Evolutionary conservation across 345 rosid genomes (phyloP), one percentile per base, ranked within the genome.

Genomic region (Eucalyptus grandis): DNA sequence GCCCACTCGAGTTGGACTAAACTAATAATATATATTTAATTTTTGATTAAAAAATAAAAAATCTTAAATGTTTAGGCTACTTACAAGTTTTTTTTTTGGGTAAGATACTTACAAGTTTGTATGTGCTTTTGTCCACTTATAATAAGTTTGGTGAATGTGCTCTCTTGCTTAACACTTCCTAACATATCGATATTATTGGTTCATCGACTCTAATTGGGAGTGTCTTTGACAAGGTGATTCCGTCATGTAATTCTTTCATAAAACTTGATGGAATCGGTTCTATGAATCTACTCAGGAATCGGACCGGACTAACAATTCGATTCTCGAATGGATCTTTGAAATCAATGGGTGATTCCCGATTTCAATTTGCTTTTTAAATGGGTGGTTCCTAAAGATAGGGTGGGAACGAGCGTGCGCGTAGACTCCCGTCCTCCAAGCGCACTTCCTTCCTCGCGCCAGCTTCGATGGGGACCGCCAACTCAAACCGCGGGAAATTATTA

Each of bases 291-390:
- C 1, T 24, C 1, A 22, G 5, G 11, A 22, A 56, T 21, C 1
- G 0, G 16, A 49, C 16, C 3, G 51, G 51, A 49, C 1, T 2
- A 6, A 22, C 27, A 4, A 21, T 22, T 0, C 2, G 5, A 22
- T 56, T 56, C 1, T 4, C 1, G 4, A 56, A 22, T 24, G 13
- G 62, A 56, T 22, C 1, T 56, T 22, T 56, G 30, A 24, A 56
- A 56, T 56, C 0, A 56, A 24, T 1, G 3, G 3, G 0, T 1
- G 12, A 10, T 1, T 9, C 1, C 6, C 0, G 1, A 9, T 56
- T 9, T 24, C 62, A 24, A 56, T 24, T 56, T 22, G 0, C 10
- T 22, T 22, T 24, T 22, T 56, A 5, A 2, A 2, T 10, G 62
- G 1, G 11, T 4, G 11, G 13, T 5, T 24, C 30, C 0, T 3